Conservation (phyloP, 2,329 filamentous ascomycete genomes). For the Myriosclerotinia duriaeana region DNA sequence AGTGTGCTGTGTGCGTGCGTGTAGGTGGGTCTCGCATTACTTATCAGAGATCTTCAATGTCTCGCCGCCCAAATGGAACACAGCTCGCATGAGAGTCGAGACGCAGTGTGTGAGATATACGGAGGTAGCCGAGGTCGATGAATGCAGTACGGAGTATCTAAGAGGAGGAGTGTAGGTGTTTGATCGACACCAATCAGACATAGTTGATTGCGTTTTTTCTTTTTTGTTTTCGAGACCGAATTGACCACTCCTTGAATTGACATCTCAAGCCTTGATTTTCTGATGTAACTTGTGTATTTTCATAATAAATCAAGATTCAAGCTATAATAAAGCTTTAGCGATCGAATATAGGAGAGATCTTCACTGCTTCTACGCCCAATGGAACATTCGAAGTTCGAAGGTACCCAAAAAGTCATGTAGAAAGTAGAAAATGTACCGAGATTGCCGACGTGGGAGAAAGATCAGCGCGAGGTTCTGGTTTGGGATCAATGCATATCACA, state of each 20-base stretch:
- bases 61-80: neutral
- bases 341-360: conserved; percentile 19
- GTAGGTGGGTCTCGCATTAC: neutral
- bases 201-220: neutral
- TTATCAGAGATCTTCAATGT: neutral
- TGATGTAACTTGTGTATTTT: neutral
- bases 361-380: conserved; percentile 18
- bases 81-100: neutral
- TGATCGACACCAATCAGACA: neutral
- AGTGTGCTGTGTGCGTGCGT: too few species aligned
- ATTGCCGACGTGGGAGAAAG: conserved; percentile 3
- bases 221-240: neutral
- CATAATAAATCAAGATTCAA: neutral
- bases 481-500: neutral
- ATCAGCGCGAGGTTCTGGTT: neutral
- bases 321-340: conserved; percentile 3
- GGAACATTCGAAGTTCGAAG: neutral
- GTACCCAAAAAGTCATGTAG: too few species aligned
- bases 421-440: neutral
- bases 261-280: neutral
- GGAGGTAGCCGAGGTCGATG: neutral
- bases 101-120: neutral
- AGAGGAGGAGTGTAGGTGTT: neutral
- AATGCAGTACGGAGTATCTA: too few species aligned
- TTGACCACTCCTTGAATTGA: neutral